These are phyloP conservation scores for Setaria italica DNA, from an alignment of 202 grass and related monocot species.

Conservation along the genomic window DNA sequence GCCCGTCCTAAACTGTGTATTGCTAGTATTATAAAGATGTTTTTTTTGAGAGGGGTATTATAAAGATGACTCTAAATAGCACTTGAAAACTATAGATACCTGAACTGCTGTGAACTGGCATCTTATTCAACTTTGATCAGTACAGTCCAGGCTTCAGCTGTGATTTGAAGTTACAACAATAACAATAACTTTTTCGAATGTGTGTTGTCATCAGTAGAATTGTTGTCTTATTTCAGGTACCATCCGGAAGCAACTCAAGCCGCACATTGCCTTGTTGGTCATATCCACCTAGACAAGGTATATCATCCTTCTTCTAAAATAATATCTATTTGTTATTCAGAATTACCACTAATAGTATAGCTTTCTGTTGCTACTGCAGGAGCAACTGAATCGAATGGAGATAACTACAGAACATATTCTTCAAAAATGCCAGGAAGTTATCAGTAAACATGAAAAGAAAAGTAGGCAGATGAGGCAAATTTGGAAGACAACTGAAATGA, in stretches of 20 bases:
- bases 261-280: conserved; percentile 70
- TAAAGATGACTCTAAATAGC: background rate
- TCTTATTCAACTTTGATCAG: conserved; percentile 19
- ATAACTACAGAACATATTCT: conserved; percentile 62
- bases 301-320: conserved; percentile 37
- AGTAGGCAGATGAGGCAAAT: conserved; percentile 56
- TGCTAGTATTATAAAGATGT: background rate
- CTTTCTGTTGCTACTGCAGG: conserved; percentile 48
- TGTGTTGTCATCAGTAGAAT: conserved; percentile 29
- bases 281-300: conserved; percentile 90
- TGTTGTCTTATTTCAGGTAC: conserved; percentile 59
- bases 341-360: conserved; percentile 17
- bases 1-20: background rate
- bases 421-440: conserved; percentile 63
- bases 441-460: conserved; percentile 61
- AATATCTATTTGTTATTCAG: background rate
- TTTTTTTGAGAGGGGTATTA: too few species aligned
- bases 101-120: background rate
- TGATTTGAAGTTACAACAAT: background rate
- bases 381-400: conserved; percentile 61
- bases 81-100: background rate
- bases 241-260: conserved; percentile 59
- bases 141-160: conserved; percentile 3
- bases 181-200: conserved; percentile 1
- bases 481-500: conserved; percentile 57